phyloP scores from a whole-genome alignment of 139 green algal species.

The Bryopsis sp. region DNA sequence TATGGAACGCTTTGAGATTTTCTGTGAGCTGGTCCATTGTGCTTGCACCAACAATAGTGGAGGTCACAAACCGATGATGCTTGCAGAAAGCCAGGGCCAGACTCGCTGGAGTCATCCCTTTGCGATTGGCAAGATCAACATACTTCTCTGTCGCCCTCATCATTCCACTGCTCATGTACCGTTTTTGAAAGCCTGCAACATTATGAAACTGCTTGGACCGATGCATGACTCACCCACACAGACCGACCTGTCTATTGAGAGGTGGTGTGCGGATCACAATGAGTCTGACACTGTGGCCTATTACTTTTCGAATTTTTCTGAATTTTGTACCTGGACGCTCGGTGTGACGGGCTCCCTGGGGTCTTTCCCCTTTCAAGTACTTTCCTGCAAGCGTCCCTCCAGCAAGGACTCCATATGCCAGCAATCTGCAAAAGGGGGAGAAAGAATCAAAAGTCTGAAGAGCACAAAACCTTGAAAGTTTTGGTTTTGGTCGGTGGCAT shows the following conservation, averaged over 20 bases:
- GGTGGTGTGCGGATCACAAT: too few relatives aligned
- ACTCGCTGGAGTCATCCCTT: slow-evolving; percentile 38
- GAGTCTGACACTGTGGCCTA: too few relatives aligned
- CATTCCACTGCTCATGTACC: too few relatives aligned
- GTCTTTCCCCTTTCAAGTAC: slow-evolving; percentile 35
- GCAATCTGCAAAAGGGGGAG: slow-evolving; percentile 22
- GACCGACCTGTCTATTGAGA: too few relatives aligned
- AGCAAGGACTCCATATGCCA: slow-evolving; percentile 37
- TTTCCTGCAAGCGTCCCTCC: slow-evolving; percentile 65
- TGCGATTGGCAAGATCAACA: slow-evolving; percentile 42
- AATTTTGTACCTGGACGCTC: slow-evolving; percentile 14
- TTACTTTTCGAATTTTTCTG: too few relatives aligned
- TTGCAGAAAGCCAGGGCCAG: slow-evolving; percentile 43
- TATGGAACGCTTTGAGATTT: slow-evolving; percentile 32
- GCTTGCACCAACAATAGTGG: slow-evolving; percentile 38
- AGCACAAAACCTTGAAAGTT: neutral
- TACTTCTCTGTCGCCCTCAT: slow-evolving; percentile 49
- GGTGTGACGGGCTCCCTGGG: neutral
- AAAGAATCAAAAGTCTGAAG: neutral
- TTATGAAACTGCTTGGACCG: too few relatives aligned
- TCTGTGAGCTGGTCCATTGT: slow-evolving; percentile 43
- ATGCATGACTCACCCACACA: too few relatives aligned
- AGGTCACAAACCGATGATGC: neutral
- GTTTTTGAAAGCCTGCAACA: too few relatives aligned
- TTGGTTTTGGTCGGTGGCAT: neutral